Evolutionary conservation across 192 early-diverging fungal species (phyloP), one percentile per base, ranked within the genome.

Genomic region (Umbelopsis sp.): DNA sequence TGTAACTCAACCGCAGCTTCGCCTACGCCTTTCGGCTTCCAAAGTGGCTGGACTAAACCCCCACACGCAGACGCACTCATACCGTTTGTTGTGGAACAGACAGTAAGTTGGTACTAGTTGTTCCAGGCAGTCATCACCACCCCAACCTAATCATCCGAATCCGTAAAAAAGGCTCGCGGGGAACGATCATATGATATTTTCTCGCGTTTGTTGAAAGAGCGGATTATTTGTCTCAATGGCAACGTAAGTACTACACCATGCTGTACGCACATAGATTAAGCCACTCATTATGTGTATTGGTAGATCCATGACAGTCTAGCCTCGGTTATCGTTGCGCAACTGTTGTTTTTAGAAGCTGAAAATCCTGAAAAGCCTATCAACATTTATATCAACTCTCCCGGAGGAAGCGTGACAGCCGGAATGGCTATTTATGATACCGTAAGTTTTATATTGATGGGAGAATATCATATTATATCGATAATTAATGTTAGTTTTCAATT

Each of bases 101-200:
- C 91, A 21, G 89, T 89, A 81, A 73, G 71, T 53, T 11, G 16
- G 36, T 34, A 9, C 32, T 31, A 11, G 17, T 70, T 25, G 24
- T 17, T 51, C 12, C 24, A n/a, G 34, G 9, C 54, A 22, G n/a
- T 43, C 0, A 31, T 20, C 17, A 20, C 16, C 16, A n/a, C 14
- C 49, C 22, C 14, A 20, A 17, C 1, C 1, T 31, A 5, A 47
- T 34, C 38, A 2, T 41, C 12, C 24, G 22, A 31, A n/a, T 32
- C 24, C 14, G 3, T 44, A 36, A n/a, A 49, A 26, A 76, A 89
- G 88, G 81, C 89, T 14, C 81, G 92, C 17, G 96, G 96, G 4
- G 97, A 99, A 80, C 90, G 96, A 7, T 95, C 95, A 24, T 99
- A 93, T 79, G 97, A 99, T 70, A 99, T 99, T 52, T 99, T 93